These are phyloP conservation scores for Daldinia caldariorum DNA, from an alignment of 495 filamentous ascomycete genomes.

Conservation along the genomic window DNA sequence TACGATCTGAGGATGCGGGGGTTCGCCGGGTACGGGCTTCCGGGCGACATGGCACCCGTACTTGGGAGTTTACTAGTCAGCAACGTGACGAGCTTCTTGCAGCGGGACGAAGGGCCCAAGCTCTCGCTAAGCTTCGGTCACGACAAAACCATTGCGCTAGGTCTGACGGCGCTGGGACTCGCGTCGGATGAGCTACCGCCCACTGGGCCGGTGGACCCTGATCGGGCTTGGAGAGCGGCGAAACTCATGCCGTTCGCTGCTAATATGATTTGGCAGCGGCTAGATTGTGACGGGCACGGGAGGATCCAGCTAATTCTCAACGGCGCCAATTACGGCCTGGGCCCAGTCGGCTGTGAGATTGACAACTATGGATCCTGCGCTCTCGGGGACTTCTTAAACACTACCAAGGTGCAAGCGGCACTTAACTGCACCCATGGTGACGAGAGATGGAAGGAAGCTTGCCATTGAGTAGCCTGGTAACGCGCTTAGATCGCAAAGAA, in stretches of 20 bases:
- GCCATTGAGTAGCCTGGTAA: neutral
- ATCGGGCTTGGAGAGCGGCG: constrained; percentile 27
- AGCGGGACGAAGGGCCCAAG: constrained; percentile 6
- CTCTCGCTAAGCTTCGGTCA: constrained; percentile 33
- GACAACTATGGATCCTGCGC: constrained; percentile 32
- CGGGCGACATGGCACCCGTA: constrained; percentile 28
- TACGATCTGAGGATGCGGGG: constrained; percentile 33
- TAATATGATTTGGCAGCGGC: constrained; percentile 29
- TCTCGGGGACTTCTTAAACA: constrained; percentile 23
- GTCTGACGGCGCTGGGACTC: constrained; percentile 32
- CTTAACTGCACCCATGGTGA: constrained; percentile 25
- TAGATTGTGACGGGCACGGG: constrained; percentile 13
- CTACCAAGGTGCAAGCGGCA: constrained; percentile 21
- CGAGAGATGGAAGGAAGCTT: constrained; percentile 23
- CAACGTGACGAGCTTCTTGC: constrained; percentile 29
- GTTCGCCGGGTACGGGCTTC: constrained; percentile 28
- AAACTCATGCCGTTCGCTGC: constrained; percentile 33
- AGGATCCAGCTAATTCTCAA: constrained; percentile 31
- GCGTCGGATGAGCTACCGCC: constrained; percentile 22
- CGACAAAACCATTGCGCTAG: constrained; percentile 34
- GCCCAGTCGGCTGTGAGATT: constrained; percentile 24
- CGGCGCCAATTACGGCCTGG: constrained; percentile 31
- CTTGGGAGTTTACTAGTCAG: constrained; percentile 26
- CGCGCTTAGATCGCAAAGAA: neutral
- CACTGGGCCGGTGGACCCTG: constrained; percentile 19